Percentiles rank a stretch among this genome's conserved stretches.
phyloP scores from a whole-genome alignment of 2,329 filamentous ascomycete genomes.

The Ilyonectria destructans region DNA sequence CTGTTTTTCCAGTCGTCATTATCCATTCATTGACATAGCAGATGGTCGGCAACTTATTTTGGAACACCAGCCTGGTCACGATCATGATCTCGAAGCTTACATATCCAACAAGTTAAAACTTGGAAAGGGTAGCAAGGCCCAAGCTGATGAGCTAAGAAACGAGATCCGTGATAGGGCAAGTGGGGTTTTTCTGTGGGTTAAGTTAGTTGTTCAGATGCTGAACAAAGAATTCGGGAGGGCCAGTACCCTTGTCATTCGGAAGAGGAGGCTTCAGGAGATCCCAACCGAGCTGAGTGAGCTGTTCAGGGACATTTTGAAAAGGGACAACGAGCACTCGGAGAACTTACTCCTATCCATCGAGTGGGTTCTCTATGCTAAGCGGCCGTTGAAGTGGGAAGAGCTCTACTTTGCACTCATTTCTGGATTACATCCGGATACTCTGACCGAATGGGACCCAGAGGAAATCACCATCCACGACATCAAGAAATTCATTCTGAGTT shows the following conservation, averaged over 20 bases:
- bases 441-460: slow-evolving; percentile 44
- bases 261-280: neutral
- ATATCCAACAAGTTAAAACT: neutral
- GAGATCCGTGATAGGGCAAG: neutral
- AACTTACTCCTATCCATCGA: slow-evolving; percentile 12
- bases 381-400: neutral
- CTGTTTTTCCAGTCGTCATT: slow-evolving; percentile 62
- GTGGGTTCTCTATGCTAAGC: slow-evolving; percentile 15
- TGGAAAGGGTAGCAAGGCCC: neutral
- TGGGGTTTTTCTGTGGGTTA: neutral
- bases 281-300: slow-evolving; percentile 10
- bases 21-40: slow-evolving; percentile 48
- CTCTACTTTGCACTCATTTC: slow-evolving; percentile 18
- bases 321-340: neutral
- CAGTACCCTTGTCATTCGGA: neutral
- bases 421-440: neutral
- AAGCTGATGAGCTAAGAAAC: neutral
- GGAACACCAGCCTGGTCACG: slow-evolving; percentile 41
- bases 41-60: slow-evolving; percentile 35
- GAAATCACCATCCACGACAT: slow-evolving; percentile 45
- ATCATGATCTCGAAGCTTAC: slow-evolving; percentile 41
- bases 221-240: slow-evolving; percentile 1
- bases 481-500: slow-evolving; percentile 54
- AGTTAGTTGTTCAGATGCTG: neutral
- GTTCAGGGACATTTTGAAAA: slow-evolving; percentile 3